Conservation (phyloP, 169 alveolate species). For the Plasmodium gonderi region DNA sequence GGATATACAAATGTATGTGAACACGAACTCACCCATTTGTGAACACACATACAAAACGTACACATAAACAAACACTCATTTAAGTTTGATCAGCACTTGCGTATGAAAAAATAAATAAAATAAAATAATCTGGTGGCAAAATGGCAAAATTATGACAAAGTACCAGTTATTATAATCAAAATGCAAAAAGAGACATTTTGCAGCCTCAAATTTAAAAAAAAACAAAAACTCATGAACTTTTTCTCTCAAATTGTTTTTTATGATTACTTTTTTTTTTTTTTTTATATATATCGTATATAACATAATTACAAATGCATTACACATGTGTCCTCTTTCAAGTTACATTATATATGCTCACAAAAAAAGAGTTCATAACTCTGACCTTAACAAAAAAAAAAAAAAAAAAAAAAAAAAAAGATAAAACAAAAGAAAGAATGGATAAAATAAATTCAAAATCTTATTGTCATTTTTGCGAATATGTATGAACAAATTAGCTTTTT, state of each 20-base stretch:
- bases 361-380: slow-evolving; percentile 27
- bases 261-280: background rate
- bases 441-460: background rate
- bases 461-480: slow-evolving; percentile 7
- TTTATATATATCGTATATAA: background rate
- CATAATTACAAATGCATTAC: background rate
- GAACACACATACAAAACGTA: background rate
- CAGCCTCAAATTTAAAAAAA: background rate
- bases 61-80: background rate
- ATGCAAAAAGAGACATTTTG: background rate
- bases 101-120: background rate
- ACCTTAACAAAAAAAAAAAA: slow-evolving; percentile 9
- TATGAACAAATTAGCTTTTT: slow-evolving; percentile 32
- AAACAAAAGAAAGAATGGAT: background rate
- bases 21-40: background rate
- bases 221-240: background rate
- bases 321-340: slow-evolving; percentile 11
- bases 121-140: background rate
- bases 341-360: slow-evolving; percentile 5
- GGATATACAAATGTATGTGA: background rate
- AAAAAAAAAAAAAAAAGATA: background rate
- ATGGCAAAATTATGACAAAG: background rate
- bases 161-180: background rate
- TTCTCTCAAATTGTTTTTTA: background rate
- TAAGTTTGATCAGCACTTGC: background rate